Evolutionary conservation across 2,329 filamentous ascomycete genomes (phyloP), one percentile per base, ranked within the genome.

Genomic region (Aspergillus vadensis): DNA sequence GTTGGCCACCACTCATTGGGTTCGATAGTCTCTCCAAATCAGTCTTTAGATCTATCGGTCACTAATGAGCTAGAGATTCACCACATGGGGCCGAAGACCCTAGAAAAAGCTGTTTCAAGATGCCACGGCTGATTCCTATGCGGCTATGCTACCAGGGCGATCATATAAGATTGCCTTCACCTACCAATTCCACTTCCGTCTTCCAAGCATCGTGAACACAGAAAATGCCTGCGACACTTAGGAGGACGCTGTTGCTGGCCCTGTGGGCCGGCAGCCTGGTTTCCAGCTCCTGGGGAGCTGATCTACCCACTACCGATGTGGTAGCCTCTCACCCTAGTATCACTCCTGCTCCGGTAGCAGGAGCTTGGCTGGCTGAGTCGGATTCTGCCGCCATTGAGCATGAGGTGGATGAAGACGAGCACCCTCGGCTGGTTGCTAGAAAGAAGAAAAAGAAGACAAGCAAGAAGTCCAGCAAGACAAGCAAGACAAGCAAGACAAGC

Each of bases 211-310:
- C 15, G 23, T 12, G 47, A 50, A 30, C 47, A 50, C n/a, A n/a
- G n/a, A 50, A 15, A 30, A 50, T 50, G 47, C 47, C 47, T 27
- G 47, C 17, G 15, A 50, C 47, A 12, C 15, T 50, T 5, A 50
- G 25, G 47, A 15, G 10, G 30, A 32, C 47, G 9, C 17, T 50
- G 23, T 30, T 50, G 47, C 47, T 50, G 47, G 47, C 47, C 27
- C 47, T 50, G 47, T 50, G 47, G 47, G 47, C 47, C 47, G 47
- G 47, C 25, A 17, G 47, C 47, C 47, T 50, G 8, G 25, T 50
- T 17, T 50, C 47, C 2, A 27, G 23, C 47, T 50, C 47, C 25
- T 50, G 25, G 25, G 44, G 21, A 49, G 47, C 47, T 17, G 47
- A 50, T 12, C 15, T 27, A 19, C n/a, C 25, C n/a, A 32, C 47